Evolutionary conservation across 2,329 filamentous ascomycete species (phyloP).

Genomic region (Elsinoe batatas): DNA sequence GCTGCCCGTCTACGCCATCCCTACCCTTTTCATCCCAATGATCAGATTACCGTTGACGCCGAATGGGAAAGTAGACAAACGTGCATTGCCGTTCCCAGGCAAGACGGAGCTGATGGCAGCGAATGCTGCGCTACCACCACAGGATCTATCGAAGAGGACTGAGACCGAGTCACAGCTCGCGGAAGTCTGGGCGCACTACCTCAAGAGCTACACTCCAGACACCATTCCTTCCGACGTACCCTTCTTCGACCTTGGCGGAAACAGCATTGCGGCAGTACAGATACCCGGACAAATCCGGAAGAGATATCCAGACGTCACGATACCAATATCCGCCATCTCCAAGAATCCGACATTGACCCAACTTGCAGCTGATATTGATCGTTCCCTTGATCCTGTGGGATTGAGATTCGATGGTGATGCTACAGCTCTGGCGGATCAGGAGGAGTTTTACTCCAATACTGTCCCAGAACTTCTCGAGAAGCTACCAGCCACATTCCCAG

Average conservation of each 20-base stretch:
- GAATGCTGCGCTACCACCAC: constrained; percentile 26
- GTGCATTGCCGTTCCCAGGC: constrained; percentile 71
- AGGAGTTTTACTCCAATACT: constrained; percentile 43
- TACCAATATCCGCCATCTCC: constrained; percentile 64
- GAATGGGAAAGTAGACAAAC: constrained; percentile 77
- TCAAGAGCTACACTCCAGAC: constrained; percentile 56
- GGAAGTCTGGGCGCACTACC: constrained; percentile 61
- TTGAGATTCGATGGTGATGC: constrained; percentile 38
- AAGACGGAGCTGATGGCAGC: constrained; percentile 54
- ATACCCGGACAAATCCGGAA: constrained; percentile 62
- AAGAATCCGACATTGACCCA: constrained; percentile 52
- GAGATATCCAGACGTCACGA: constrained; percentile 51
- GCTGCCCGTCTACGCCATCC: constrained; percentile 65
- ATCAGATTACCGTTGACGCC: constrained; percentile 67
- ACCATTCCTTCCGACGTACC: constrained; percentile 53
- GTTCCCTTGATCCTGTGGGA: constrained; percentile 39
- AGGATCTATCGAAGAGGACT: constrained; percentile 39
- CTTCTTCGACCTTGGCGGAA: constrained; percentile 75
- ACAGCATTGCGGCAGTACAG: constrained; percentile 71
- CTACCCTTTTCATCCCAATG: constrained; percentile 63
- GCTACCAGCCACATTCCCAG: constrained; percentile 35
- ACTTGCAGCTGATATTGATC: constrained; percentile 45
- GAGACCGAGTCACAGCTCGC: constrained; percentile 59
- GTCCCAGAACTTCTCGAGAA: constrained; percentile 41
- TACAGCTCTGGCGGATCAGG: constrained; percentile 32